Evolutionary conservation across 345 rosid genomes (phyloP).

Genomic region (Pseudoturritis turrita): DNA sequence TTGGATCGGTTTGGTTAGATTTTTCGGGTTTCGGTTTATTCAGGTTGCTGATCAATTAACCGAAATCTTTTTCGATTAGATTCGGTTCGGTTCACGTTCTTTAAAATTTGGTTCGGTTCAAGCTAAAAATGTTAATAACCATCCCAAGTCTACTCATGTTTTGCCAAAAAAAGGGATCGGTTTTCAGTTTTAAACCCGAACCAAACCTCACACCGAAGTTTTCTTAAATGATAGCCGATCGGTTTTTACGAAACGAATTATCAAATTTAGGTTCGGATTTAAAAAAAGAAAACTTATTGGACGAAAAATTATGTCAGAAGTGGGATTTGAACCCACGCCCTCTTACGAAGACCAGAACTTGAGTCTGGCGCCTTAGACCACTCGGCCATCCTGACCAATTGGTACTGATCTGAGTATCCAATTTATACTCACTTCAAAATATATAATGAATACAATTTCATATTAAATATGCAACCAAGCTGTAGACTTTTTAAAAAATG

Average conservation of each 20-base stretch:
- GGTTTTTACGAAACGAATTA: no score
- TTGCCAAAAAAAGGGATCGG: no score
- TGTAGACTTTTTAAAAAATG: no score
- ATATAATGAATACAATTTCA: neutral
- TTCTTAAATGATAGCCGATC: neutral
- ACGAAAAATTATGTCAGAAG: conserved; percentile 16
- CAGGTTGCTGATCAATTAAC: neutral
- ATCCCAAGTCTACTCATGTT: no score
- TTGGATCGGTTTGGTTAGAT: neutral
- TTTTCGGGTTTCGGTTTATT: neutral
- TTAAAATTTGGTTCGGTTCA: neutral
- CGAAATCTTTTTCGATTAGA: neutral
- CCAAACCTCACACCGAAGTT: neutral
- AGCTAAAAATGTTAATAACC: no score
- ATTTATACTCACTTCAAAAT: fast-evolving
- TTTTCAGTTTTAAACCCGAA: no score
- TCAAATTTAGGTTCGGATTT: no score
- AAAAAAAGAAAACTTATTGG: neutral
- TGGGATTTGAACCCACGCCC: conserved; percentile 36
- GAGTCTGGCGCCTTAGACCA: conserved; percentile 93
- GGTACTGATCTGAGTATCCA: neutral
- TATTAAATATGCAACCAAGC: no score
- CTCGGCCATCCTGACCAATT: conserved; percentile 69
- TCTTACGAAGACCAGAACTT: conserved; percentile 58
- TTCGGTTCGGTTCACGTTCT: no score